A percentile compares a stretch with the other conserved stretches of the same genome.
Conservation (phyloP, 1,284 basidiomycete genomes). For the Leccinum cinnamomeum region DNA sequence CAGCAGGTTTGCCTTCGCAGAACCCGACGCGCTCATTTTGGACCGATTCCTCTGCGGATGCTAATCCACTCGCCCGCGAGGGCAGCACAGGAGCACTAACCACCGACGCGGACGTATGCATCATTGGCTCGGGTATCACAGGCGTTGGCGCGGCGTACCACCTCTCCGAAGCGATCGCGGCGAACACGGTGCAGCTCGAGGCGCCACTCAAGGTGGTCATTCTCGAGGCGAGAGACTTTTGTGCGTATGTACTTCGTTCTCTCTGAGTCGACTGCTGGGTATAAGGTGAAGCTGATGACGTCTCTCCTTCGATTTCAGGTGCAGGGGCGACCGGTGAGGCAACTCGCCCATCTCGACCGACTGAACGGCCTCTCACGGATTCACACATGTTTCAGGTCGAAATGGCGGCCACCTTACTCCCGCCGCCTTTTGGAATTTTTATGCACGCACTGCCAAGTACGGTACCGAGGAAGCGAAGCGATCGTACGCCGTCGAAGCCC, state of each 20-base stretch:
- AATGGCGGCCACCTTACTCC: slow-evolving; percentile 79
- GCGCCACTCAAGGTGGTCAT: slow-evolving; percentile 51
- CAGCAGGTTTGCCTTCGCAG: slow-evolving; percentile 45
- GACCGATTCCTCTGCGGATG: slow-evolving; percentile 53
- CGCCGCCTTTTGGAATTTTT: slow-evolving; percentile 48
- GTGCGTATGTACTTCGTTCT: slow-evolving; percentile 43
- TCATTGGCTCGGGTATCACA: slow-evolving; percentile 78
- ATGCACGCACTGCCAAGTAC: slow-evolving; percentile 37
- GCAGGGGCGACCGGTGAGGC: slow-evolving; percentile 74
- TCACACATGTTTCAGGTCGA: slow-evolving; percentile 46
- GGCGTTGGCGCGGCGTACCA: slow-evolving; percentile 73
- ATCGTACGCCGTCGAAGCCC: slow-evolving; percentile 55
- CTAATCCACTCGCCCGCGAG: slow-evolving; percentile 61
- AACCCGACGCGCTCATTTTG: slow-evolving; percentile 73
- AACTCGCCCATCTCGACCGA: neutral
- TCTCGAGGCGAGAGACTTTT: slow-evolving; percentile 77
- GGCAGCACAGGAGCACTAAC: slow-evolving; percentile 63
- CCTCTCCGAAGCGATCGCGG: slow-evolving; percentile 45
- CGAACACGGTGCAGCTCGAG: slow-evolving; percentile 9
- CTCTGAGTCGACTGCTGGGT: neutral
- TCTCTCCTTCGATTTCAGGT: slow-evolving; percentile 43
- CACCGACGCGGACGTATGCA: slow-evolving; percentile 63
- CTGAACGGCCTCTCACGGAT: neutral
- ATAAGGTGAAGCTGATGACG: neutral
- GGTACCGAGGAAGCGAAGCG: slow-evolving; percentile 57